These are phyloP conservation scores for Monilinia fructicola DNA, from an alignment of 2,329 filamentous ascomycete genomes.

Conservation along the genomic window DNA sequence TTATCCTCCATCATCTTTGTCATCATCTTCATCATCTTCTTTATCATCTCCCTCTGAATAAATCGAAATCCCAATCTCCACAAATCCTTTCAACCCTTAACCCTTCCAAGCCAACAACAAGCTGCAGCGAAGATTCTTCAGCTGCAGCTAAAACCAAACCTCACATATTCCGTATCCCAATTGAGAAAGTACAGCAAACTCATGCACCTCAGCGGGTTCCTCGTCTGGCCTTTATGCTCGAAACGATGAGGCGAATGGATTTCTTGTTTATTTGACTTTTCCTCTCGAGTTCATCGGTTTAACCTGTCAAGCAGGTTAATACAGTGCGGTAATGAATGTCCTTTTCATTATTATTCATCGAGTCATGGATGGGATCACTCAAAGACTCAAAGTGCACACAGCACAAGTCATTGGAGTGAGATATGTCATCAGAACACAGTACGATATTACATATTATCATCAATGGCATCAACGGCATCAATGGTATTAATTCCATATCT, in stretches of 20 bases:
- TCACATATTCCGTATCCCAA: not conserved
- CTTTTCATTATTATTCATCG: conserved; percentile 1
- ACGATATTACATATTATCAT: too few relatives aligned
- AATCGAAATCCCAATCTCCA: conserved; percentile 1
- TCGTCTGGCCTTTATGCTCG: not conserved
- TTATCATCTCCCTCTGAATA: too few relatives aligned
- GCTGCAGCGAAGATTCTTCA: conserved; percentile 2
- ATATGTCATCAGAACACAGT: too few relatives aligned
- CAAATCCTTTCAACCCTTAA: conserved; percentile 1
- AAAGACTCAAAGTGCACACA: too few relatives aligned
- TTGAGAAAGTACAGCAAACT: conserved; percentile 10
- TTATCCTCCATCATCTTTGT: too few relatives aligned
- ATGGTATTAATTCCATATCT: too few relatives aligned
- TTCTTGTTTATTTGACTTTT: not conserved
- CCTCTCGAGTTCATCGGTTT: not conserved
- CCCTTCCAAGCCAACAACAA: conserved; percentile 6
- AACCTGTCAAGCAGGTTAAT: too few relatives aligned
- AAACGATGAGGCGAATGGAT: not conserved
- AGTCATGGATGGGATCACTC: not conserved
- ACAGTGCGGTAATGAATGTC: too few relatives aligned
- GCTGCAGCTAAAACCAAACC: not conserved
- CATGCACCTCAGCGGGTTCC: conserved; percentile 6
- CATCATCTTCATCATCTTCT: too few relatives aligned
- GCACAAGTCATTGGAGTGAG: too few relatives aligned
- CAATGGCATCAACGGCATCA: too few relatives aligned